Evolutionary conservation across 139 green algal genomes (phyloP), one percentile per base, ranked within the genome.

Genomic region (Klebsormidium nitens): DNA sequence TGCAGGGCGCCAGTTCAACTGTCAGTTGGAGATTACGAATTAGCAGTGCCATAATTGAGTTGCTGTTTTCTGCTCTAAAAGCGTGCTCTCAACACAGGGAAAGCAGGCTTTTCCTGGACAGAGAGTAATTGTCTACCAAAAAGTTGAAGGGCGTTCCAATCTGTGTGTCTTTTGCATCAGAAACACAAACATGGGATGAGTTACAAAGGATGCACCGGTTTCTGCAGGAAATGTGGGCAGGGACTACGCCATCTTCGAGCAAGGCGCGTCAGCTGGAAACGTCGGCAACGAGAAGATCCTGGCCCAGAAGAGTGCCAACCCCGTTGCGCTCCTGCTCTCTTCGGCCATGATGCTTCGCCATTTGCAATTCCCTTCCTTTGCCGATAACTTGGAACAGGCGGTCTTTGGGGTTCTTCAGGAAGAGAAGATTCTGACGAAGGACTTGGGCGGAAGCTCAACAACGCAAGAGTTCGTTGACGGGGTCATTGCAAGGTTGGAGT

Each of bases 331-430:
- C 40, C 66, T 82, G 23, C 49, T 82, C 28, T 76, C 59, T 4
- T 36, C 75, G 2, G 75, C 73, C 23, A 82, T 82, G 75, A 63
- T 82, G 55, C 36, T 82, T 14, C 75, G 75, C 14, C 72, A 82
- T 66, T 38, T 82, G 50, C 72, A 79, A 35, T 79, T 79, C 42
- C 68, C 72, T 28, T 59, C 47, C 8, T 81, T 82, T 60, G 63
- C 76, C 31, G 74, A 82, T 36, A 75, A 71, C 46, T 55, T 87
- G 14, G 81, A 87, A 50, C 44, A 59, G 26, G 81, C 80, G 0
- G 72, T 87, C n/a, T 38, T 83, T 2, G 47, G 66, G 3, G 78
- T 83, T 11, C 74, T 80, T 60, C 11, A 35, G 0, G 57, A 74
- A 0, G 72, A 69, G 3, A 38, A 60, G 0, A 37, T 69, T 4